Base-by-base conservation (phyloP, 2,329 filamentous ascomycete species). In the Cladophialophora carrionii region DNA sequence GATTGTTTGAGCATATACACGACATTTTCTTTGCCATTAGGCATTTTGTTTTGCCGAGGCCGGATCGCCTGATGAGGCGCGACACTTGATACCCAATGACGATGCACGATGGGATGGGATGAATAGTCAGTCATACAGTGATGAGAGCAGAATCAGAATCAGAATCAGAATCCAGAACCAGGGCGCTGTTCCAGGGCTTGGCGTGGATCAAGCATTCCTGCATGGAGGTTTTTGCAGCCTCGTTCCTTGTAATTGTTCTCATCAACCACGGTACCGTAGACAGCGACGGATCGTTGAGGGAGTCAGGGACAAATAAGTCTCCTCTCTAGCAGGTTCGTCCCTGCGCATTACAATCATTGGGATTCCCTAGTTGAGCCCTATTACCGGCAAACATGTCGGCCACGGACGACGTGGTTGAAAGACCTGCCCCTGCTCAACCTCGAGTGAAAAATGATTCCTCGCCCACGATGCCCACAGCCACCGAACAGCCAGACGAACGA, bases 51-150 rank as follows among this genome's bases (percentile, higher is more conserved):
- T 54, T 59, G 55, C 48, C 57, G 48, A 41, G 49, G 24, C 48
- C 46, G 57, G 20, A 60, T 37, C 22, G 22, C 48, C 57, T 46
- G 57, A 60, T 61, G 34, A 31, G 48, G 64, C 52, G n/a, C 59
- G 62, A 67, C 64, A 49, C 57, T 61, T 67, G 66, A 67, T 67
- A 65, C 59, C 62, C 67, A 55, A 48, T 24, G 46, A 59, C 41
- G 22, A 34, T 41, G 41, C 31, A 32, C 41, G 57, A 60, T 57
- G 53, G 49, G 63, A 43, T 49, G 34, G 49, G 63, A 43, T 49
- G 34, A 59, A 34, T 24, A 43, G 51, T 53, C 17, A 43, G 51
- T 53, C 17, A 43, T 43, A 53, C 53, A 56, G 61, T 62, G 65
- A 57, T 37, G 61, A n/a, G 52, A 34, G 29, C 26, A 22, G 48